A percentile compares a stretch with the other conserved stretches of the same genome.
phyloP scores from a whole-genome alignment of 2,329 filamentous ascomycete species.

The Claviceps arundinis region DNA sequence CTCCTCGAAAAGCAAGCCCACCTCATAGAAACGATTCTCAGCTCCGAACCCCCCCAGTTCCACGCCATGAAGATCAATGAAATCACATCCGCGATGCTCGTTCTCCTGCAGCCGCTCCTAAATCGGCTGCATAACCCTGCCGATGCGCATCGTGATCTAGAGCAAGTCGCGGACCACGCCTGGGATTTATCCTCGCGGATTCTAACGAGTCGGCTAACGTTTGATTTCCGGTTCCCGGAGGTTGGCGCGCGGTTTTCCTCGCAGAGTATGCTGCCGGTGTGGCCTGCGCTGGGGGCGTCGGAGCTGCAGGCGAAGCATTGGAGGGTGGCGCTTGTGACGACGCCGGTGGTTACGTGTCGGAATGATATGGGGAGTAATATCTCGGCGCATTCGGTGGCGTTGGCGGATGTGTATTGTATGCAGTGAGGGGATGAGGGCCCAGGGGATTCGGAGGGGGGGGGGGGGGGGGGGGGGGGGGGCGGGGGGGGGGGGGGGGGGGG shows the following conservation, averaged over 20 bases:
- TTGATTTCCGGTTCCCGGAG: conserved; percentile 37
- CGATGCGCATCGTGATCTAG: conserved; percentile 29
- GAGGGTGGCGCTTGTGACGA: conserved; percentile 40
- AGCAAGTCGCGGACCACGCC: conserved; percentile 25
- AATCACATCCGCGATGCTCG: conserved; percentile 26
- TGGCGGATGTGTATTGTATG: conserved; percentile 37
- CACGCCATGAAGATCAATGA: conserved; percentile 24
- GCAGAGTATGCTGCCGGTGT: conserved; percentile 34
- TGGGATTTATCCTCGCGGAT: conserved; percentile 35
- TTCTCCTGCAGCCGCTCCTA: conserved; percentile 26
- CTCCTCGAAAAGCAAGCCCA: conserved; percentile 25
- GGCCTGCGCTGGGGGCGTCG: conserved; percentile 25
- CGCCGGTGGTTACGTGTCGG: conserved; percentile 39
- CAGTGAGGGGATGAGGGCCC: conserved; percentile 14
- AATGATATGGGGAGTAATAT: conserved; percentile 35
- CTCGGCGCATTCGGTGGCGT: conserved; percentile 28
- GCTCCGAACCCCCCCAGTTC: conserved; percentile 19
- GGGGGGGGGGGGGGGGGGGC: no score
- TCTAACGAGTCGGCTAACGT: conserved; percentile 28
- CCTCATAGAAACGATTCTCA: conserved; percentile 25
- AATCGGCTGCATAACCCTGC: conserved; percentile 20
- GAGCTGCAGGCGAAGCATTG: conserved; percentile 36
- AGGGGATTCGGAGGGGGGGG: neutral
- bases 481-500: no score
- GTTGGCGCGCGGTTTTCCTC: conserved; percentile 34